phyloP scores from a whole-genome alignment of 2,329 filamentous ascomycete species.

The Microdochium nivale region DNA sequence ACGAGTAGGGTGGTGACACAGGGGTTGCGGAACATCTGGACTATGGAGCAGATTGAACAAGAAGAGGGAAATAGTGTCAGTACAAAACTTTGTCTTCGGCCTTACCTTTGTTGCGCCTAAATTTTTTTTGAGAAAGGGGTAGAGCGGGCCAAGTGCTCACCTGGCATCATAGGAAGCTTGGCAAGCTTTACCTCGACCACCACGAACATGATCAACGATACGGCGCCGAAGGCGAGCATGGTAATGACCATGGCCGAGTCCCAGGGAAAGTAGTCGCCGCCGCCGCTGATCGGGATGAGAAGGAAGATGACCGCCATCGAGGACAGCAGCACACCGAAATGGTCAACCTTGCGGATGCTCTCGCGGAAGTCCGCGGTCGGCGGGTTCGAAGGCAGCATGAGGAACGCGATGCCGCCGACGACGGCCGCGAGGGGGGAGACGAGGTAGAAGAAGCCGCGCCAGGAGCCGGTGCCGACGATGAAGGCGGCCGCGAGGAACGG shows the following conservation, averaged over 20 bases:
- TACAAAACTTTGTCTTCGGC: background rate
- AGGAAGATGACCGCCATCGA: conserved; percentile 49
- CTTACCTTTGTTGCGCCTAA: background rate
- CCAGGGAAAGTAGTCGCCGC: conserved; percentile 47
- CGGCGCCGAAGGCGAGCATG: conserved; percentile 43
- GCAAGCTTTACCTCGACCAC: conserved; percentile 48
- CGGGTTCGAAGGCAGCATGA: conserved; percentile 42
- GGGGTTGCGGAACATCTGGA: conserved; percentile 44
- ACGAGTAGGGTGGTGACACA: conserved; percentile 45
- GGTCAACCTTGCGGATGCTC: conserved; percentile 49
- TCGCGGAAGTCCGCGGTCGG: conserved; percentile 34
- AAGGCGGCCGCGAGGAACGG: conserved; percentile 38
- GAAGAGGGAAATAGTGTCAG: background rate
- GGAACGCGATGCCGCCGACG: conserved; percentile 33
- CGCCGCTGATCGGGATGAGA: conserved; percentile 53
- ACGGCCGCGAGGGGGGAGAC: conserved; percentile 39
- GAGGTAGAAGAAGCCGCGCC: conserved; percentile 32
- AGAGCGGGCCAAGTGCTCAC: conserved; percentile 17
- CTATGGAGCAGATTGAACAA: conserved; percentile 10
- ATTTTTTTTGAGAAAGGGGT: background rate
- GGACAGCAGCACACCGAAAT: conserved; percentile 43
- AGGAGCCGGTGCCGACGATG: conserved; percentile 12
- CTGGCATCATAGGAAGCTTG: conserved; percentile 47
- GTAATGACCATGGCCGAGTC: conserved; percentile 47
- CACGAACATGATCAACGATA: conserved; percentile 38